A percentile compares a stretch with the other conserved stretches of the same genome.
Evolutionary conservation across 1,139 yeast genomes (phyloP).

Genomic region (Yamadazyma siamensis): DNA sequence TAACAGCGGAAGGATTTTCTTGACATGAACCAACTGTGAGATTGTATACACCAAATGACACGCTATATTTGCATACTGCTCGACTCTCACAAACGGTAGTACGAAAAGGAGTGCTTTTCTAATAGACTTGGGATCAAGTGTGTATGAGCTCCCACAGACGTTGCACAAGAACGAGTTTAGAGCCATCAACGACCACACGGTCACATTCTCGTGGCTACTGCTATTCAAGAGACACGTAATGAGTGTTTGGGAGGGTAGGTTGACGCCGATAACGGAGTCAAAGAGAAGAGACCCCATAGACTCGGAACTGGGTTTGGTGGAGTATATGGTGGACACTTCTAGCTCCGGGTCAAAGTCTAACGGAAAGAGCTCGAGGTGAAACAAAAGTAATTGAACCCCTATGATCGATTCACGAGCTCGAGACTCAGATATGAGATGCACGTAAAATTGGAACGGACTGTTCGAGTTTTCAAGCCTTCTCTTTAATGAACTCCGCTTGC

Average conservation of each 20-base stretch:
- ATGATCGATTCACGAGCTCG: too few species aligned
- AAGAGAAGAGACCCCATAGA: neutral
- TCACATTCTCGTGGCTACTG: slow-evolving; percentile 5
- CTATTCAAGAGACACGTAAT: slow-evolving; percentile 2
- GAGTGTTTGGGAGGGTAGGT: neutral
- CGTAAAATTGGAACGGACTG: too few species aligned
- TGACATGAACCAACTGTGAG: slow-evolving; percentile 3
- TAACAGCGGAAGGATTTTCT: slow-evolving; percentile 1
- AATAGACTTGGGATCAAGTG: slow-evolving; percentile 2
- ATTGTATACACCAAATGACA: slow-evolving; percentile 8
- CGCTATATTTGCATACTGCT: slow-evolving; percentile 6
- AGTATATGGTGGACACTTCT: neutral
- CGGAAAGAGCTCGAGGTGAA: slow-evolving; percentile 1
- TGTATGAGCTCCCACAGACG: slow-evolving; percentile 1
- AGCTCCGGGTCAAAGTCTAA: neutral
- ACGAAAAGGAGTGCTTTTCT: slow-evolving; percentile 6
- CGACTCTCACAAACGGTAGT: slow-evolving; percentile 10
- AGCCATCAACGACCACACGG: slow-evolving; percentile 9
- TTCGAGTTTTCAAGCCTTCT: too few species aligned
- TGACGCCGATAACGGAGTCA: neutral
- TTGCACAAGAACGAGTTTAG: slow-evolving; percentile 10
- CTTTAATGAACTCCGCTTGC: too few species aligned
- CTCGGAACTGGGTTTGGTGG: neutral
- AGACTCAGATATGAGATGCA: too few species aligned
- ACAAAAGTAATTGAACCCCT: slow-evolving; percentile 3